Conservation (phyloP, 345 rosid species). For the Eucalyptus caleyi region DNA sequence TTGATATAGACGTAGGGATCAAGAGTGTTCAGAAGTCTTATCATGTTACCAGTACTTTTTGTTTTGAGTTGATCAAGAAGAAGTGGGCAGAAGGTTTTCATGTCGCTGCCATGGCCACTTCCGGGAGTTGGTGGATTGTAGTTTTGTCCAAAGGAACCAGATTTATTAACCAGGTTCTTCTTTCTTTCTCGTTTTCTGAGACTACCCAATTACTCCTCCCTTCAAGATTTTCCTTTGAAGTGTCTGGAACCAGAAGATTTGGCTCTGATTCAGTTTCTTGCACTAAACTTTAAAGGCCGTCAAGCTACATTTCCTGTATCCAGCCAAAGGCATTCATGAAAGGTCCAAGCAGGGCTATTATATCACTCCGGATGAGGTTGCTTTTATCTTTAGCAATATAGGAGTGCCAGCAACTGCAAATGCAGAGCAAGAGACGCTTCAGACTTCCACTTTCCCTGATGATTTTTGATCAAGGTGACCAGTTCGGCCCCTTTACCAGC, state of each 20-base stretch:
- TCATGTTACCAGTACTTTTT: conserved; percentile 74
- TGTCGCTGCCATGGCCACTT: conserved; percentile 39
- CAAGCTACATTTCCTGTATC: background rate
- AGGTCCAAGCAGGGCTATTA: background rate
- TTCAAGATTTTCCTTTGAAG: background rate
- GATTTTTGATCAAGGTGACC: background rate
- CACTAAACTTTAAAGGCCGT: background rate
- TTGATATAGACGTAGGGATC: conserved; percentile 32
- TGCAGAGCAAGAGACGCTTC: background rate
- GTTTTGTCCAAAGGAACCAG: background rate
- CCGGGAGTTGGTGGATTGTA: background rate
- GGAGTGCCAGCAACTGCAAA: background rate
- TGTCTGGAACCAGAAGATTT: background rate
- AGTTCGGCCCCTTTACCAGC: background rate
- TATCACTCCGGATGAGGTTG: background rate
- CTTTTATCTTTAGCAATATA: background rate
- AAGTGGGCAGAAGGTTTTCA: conserved; percentile 83
- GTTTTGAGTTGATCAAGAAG: conserved; percentile 48
- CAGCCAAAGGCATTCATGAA: background rate
- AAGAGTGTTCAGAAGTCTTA: conserved; percentile 68
- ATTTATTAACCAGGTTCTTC: background rate
- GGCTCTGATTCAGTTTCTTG: background rate
- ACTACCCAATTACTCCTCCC: background rate
- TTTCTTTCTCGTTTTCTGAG: background rate
- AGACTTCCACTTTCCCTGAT: background rate